A percentile compares a stretch with the other conserved stretches of the same genome.
Evolutionary conservation across 768 basidiomycete species (phyloP).

Genomic region (Boletellus ananiceps): DNA sequence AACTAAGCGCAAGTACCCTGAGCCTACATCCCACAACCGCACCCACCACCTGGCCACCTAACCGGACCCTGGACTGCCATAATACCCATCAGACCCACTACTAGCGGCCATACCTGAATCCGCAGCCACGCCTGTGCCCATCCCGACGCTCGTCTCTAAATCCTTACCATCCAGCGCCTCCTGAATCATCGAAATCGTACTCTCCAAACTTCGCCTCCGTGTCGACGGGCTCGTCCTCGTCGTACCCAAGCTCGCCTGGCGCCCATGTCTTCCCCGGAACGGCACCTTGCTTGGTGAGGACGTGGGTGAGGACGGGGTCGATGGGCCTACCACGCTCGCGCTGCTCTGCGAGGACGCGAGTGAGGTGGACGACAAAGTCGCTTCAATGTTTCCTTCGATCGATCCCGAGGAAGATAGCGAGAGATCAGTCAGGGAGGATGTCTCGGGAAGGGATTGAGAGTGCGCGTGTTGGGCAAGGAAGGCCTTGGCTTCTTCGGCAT

Average conservation of each 20-base stretch:
- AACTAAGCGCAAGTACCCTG: neutral
- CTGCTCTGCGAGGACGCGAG: constrained; percentile 23
- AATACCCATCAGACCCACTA: neutral
- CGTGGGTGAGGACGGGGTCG: constrained; percentile 35
- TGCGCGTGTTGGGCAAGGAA: constrained; percentile 39
- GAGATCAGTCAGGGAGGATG: constrained; percentile 43
- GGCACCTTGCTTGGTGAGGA: constrained; percentile 44
- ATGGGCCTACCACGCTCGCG: constrained; percentile 17
- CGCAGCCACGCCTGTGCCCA: neutral
- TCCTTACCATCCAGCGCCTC: constrained; percentile 82
- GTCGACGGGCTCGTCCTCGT: constrained; percentile 91
- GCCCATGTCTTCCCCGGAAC: constrained; percentile 58
- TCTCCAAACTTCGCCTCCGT: constrained; percentile 86
- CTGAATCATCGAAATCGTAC: constrained; percentile 92
- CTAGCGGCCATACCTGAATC: neutral
- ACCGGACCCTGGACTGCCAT: neutral
- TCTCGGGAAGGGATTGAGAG: constrained; percentile 44
- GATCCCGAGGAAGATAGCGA: constrained; percentile 44
- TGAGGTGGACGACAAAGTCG: constrained; percentile 19
- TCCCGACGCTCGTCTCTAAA: constrained; percentile 23
- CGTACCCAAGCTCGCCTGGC: constrained; percentile 71
- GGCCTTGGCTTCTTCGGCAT: constrained; percentile 67
- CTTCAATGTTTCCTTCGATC: constrained; percentile 39
- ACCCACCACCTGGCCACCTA: neutral
- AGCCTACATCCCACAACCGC: neutral